A percentile compares a stretch with the other conserved stretches of the same genome.
Conservation (phyloP, 1,284 basidiomycete genomes). For the Malassezia cuniculi region DNA sequence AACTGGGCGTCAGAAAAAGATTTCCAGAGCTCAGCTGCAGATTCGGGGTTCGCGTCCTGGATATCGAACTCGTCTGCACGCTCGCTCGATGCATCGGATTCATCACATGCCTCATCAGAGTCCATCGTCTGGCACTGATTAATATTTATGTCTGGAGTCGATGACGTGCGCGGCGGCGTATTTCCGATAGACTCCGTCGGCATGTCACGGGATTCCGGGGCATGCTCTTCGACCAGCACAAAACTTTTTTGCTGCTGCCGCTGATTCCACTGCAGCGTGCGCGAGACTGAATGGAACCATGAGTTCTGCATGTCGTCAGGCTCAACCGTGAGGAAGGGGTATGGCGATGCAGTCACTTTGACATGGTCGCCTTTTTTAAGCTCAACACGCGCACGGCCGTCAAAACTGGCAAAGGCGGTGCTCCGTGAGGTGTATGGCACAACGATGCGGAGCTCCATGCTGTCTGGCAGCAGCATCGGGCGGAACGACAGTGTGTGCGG, state of each 20-base stretch:
- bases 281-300: constrained; percentile 92
- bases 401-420: constrained; percentile 97
- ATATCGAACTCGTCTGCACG: too few species aligned
- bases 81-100: neutral
- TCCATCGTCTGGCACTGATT: neutral
- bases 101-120: neutral
- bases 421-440: constrained; percentile 96
- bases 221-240: constrained; percentile 56
- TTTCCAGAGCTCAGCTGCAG: too few species aligned
- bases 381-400: constrained; percentile 90
- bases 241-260: constrained; percentile 42
- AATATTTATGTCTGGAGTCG: neutral
- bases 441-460: constrained; percentile 93
- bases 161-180: neutral
- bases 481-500: constrained; percentile 97
- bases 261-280: constrained; percentile 71
- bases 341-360: constrained; percentile 92
- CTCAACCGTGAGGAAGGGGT: constrained; percentile 96
- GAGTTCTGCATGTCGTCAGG: constrained; percentile 92
- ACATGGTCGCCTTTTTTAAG: constrained; percentile 78
- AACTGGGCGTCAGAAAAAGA: too few species aligned
- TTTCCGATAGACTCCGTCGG: neutral
- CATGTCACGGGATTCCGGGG: constrained; percentile 11
- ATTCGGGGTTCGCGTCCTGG: too few species aligned
- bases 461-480: constrained; percentile 88